These are phyloP conservation scores for Pestalotiopsis sp. DNA, from an alignment of 2,329 filamentous ascomycete genomes.

Conservation along the genomic window DNA sequence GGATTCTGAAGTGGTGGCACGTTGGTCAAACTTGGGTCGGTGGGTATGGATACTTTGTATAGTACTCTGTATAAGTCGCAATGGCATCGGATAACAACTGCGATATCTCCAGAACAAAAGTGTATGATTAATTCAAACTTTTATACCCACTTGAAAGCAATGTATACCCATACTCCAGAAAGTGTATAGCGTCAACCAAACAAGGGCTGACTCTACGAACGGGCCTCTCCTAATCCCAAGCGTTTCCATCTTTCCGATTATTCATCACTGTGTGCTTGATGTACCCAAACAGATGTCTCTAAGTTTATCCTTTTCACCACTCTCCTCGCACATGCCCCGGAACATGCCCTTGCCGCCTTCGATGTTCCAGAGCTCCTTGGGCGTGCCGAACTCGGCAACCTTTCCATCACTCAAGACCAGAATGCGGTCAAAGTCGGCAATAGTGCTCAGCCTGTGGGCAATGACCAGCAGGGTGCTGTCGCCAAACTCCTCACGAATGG, in stretches of 20 bases:
- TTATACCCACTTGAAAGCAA: not conserved
- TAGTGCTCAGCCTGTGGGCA: slow-evolving; percentile 75
- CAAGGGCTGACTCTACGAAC: not conserved
- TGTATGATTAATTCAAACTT: not conserved
- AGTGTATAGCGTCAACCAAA: not conserved
- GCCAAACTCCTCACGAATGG: slow-evolving; percentile 72
- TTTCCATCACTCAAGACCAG: slow-evolving; percentile 70
- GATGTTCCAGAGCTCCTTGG: slow-evolving; percentile 59
- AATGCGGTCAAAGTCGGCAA: slow-evolving; percentile 76
- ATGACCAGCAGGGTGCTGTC: slow-evolving; percentile 73
- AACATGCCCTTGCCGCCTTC: slow-evolving; percentile 48
- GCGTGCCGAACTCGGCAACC: slow-evolving; percentile 69
- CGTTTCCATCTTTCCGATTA: not conserved
- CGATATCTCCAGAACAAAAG: no score
- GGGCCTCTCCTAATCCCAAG: not conserved
- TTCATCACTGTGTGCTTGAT: not conserved
- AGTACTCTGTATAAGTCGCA: no score
- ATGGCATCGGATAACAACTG: no score
- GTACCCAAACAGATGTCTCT: slow-evolving; percentile 44
- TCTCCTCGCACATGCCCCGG: slow-evolving; percentile 64
- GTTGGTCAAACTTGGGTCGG: no score
- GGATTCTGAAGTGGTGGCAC: no score
- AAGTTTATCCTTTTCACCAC: slow-evolving; percentile 59
- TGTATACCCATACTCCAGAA: no score
- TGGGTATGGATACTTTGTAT: no score